A percentile compares a stretch with the other conserved stretches of the same genome.
These are phyloP conservation scores for Elymus sibiricus DNA, from an alignment of 176 grass and related monocot genomes.

Conservation along the genomic window DNA sequence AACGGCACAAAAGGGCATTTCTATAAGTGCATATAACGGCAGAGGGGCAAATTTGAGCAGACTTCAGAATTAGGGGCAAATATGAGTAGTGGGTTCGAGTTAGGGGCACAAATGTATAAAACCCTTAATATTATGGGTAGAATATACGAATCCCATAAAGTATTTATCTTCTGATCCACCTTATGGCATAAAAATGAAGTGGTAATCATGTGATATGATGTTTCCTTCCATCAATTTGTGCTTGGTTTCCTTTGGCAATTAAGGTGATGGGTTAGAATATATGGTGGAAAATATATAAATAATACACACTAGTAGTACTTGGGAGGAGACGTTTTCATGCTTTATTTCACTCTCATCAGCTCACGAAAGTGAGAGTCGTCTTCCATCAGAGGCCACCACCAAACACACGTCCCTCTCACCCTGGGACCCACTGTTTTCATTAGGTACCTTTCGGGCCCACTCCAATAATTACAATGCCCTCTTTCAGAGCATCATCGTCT, in stretches of 20 bases:
- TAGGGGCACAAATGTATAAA: too few relatives aligned
- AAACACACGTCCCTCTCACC: slow-evolving; percentile 49
- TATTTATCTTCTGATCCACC: neutral
- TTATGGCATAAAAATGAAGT: neutral
- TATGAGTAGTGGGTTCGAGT: too few relatives aligned
- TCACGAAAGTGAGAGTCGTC: slow-evolving; percentile 73
- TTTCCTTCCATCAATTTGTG: slow-evolving; percentile 12
- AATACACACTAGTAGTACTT: neutral
- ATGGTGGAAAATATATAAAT: neutral
- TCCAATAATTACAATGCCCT: slow-evolving; percentile 63
- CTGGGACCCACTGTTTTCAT: slow-evolving; percentile 36
- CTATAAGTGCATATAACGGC: too few relatives aligned
- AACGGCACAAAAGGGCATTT: too few relatives aligned
- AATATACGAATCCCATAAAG: too few relatives aligned
- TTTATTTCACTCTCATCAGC: slow-evolving; percentile 22
- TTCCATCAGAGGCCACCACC: slow-evolving; percentile 43
- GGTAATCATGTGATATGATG: slow-evolving; percentile 22
- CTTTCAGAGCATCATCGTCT: slow-evolving; percentile 16
- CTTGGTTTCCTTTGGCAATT: slow-evolving; percentile 11
- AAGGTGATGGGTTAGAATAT: slow-evolving; percentile 13
- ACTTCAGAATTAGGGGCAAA: too few relatives aligned
- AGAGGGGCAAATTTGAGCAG: too few relatives aligned
- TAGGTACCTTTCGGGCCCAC: slow-evolving; percentile 46
- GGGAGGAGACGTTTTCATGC: neutral
- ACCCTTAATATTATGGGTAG: too few relatives aligned